A percentile compares a stretch with the other conserved stretches of the same genome.
phyloP scores from a whole-genome alignment of 768 basidiomycete genomes.

The Naganishia onofrii region DNA sequence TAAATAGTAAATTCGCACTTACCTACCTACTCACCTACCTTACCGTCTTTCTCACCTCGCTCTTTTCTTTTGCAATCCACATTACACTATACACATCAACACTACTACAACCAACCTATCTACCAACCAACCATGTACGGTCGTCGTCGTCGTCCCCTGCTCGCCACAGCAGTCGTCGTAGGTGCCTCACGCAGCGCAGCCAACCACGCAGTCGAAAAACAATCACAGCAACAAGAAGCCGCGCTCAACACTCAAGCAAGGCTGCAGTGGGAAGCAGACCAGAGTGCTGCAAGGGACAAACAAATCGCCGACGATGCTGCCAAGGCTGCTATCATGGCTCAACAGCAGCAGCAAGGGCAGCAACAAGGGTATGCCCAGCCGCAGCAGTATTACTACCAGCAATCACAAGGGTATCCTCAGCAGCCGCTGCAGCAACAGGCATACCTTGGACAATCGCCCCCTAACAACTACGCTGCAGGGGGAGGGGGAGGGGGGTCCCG shows the following conservation, averaged over 20 bases:
- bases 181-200: constrained; percentile 5
- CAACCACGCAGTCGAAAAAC: not conserved
- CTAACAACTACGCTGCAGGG: not conserved
- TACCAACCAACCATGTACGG: not conserved
- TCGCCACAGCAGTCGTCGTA: constrained; percentile 20
- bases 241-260: constrained; percentile 13
- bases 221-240: not conserved
- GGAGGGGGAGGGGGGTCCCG: no score
- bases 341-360: not conserved
- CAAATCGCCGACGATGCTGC: constrained; percentile 15
- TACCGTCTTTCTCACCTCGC: no score
- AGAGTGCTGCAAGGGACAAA: constrained; percentile 7
- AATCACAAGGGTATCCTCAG: not conserved
- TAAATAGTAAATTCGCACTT: no score
- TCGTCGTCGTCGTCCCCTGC: constrained; percentile 7
- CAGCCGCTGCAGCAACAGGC: not conserved
- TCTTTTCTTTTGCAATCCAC: not conserved
- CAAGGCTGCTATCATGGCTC: not conserved
- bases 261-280: constrained; percentile 1
- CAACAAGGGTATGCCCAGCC: not conserved
- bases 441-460: not conserved
- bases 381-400: not conserved
- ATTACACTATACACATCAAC: not conserved
- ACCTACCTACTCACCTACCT: no score
- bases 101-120: not conserved